Conservation (phyloP, 75 land plant genomes). For the Ceratopteris richardii region DNA sequence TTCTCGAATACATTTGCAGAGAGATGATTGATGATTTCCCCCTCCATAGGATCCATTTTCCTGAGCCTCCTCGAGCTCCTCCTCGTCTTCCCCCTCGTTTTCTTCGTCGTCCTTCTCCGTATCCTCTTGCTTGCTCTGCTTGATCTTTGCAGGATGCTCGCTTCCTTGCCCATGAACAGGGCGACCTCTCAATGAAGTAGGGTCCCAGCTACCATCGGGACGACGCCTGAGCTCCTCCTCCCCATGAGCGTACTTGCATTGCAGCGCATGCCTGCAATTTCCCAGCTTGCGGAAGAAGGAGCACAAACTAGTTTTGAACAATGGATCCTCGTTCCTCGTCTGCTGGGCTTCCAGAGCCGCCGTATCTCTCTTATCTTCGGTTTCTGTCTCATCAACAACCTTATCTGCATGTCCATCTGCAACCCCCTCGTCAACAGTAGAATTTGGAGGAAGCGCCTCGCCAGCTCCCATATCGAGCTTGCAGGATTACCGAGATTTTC, state of each 20-base stretch:
- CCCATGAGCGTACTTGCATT: constrained; percentile 78
- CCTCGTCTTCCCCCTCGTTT: constrained; percentile 11
- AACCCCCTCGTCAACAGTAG: no score
- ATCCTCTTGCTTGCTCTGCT: not conserved
- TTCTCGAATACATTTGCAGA: constrained; percentile 54
- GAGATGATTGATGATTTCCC: constrained; percentile 6
- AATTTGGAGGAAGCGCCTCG: no score
- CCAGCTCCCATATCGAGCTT: no score
- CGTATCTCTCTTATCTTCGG: no score
- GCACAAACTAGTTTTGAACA: constrained; percentile 81
- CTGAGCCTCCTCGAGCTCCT: no score
- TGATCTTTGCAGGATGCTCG: not conserved
- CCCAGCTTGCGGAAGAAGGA: constrained; percentile 50
- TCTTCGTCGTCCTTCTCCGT: not conserved
- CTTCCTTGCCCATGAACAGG: no score
- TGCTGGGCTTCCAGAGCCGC: no score
- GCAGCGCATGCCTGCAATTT: constrained; percentile 63
- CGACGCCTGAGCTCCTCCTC: constrained; percentile 77
- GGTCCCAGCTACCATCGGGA: constrained; percentile 88
- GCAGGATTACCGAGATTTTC: no score
- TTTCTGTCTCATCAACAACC: no score
- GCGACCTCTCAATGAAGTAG: constrained; percentile 54
- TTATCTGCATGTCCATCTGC: no score
- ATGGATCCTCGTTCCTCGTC: constrained; percentile 8
- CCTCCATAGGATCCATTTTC: no score